These are phyloP conservation scores for Thuja plicata DNA, from an alignment of 83 land plant species.

Conservation along the genomic window DNA sequence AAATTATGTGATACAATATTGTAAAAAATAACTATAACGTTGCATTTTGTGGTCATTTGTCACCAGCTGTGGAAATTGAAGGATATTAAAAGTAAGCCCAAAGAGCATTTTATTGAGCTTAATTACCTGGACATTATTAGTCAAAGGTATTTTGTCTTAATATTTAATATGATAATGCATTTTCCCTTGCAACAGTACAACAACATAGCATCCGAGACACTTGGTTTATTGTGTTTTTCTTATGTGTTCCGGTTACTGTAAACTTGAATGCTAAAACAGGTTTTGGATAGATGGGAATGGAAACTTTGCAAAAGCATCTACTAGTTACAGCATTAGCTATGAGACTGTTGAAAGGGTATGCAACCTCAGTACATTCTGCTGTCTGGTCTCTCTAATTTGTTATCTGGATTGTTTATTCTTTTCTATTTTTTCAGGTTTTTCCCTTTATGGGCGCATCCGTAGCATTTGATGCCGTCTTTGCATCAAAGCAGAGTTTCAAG, in stretches of 20 bases:
- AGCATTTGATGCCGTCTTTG: background rate
- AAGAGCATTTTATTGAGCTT: slow-evolving; percentile 3
- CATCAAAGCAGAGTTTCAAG: slow-evolving; percentile 7
- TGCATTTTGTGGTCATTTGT: background rate
- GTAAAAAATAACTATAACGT: background rate
- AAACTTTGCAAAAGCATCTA: background rate
- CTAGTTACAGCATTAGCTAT: background rate
- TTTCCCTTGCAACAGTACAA: background rate
- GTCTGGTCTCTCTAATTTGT: background rate
- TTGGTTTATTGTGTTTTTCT: background rate
- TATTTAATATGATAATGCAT: background rate
- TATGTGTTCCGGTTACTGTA: background rate
- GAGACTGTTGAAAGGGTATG: background rate
- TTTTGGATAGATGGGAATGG: background rate
- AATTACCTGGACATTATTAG: background rate
- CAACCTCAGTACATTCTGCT: background rate
- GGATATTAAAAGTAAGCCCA: background rate
- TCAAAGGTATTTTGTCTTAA: background rate
- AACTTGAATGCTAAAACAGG: background rate
- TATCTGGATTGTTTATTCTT: background rate
- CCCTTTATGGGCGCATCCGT: slow-evolving; percentile 2
- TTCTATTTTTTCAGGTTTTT: background rate
- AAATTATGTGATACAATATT: background rate
- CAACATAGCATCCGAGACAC: background rate
- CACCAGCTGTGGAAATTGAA: slow-evolving; percentile 6